Evolutionary conservation across 2,329 filamentous ascomycete genomes (phyloP).

Genomic region (Monosporascus cannonballus): DNA sequence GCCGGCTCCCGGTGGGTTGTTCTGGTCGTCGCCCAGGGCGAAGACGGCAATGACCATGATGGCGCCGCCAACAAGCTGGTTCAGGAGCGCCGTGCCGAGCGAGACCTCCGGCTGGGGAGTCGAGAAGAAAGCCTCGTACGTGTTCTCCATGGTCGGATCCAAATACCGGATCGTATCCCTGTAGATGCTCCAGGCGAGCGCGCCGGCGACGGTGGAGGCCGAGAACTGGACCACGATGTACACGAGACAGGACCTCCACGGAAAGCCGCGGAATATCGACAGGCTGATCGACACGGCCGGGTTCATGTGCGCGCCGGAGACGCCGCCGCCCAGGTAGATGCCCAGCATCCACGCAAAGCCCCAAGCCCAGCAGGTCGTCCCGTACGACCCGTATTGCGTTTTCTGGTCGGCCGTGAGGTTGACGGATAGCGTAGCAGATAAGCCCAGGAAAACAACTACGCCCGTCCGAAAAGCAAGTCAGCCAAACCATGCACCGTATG

Average conservation of each 20-base stretch:
- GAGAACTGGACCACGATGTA: slow-evolving; percentile 25
- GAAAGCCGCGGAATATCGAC: slow-evolving; percentile 30
- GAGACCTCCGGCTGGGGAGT: slow-evolving; percentile 20
- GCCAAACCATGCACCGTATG: not conserved
- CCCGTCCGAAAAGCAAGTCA: slow-evolving; percentile 9
- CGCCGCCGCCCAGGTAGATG: slow-evolving; percentile 22
- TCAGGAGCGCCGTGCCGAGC: slow-evolving; percentile 24
- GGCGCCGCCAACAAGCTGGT: slow-evolving; percentile 27
- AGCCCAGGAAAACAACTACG: slow-evolving; percentile 18
- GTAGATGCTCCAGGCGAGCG: slow-evolving; percentile 23
- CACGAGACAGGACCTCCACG: slow-evolving; percentile 26
- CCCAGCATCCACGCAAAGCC: slow-evolving; percentile 24
- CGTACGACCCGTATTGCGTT: slow-evolving; percentile 17
- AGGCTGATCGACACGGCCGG: slow-evolving; percentile 30
- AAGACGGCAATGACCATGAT: slow-evolving; percentile 30
- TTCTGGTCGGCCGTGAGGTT: slow-evolving; percentile 16
- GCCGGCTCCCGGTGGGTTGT: slow-evolving; percentile 29
- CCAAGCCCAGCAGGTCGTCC: slow-evolving; percentile 23
- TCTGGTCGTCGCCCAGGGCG: slow-evolving; percentile 31
- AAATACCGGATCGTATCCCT: slow-evolving; percentile 22
- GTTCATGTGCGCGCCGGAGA: slow-evolving; percentile 24
- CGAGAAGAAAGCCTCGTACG: slow-evolving; percentile 26
- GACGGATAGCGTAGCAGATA: slow-evolving; percentile 18
- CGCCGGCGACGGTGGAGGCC: slow-evolving; percentile 21
- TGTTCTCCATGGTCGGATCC: slow-evolving; percentile 22